Percentiles rank a stretch among this genome's conserved stretches.
These are phyloP conservation scores for Salix viminalis DNA, from an alignment of 345 rosid species.

Conservation along the genomic window DNA sequence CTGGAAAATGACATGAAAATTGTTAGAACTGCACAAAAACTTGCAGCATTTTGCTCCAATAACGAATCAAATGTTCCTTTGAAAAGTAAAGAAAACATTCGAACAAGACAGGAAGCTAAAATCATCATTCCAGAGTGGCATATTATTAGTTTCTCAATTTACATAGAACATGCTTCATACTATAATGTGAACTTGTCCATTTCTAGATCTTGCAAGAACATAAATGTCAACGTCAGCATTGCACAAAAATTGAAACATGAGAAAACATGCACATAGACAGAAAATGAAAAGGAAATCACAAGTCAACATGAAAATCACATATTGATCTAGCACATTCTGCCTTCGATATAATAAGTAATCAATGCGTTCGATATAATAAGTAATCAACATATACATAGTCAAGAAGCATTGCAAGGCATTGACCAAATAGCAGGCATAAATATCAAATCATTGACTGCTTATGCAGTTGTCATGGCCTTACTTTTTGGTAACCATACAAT, in stretches of 20 bases:
- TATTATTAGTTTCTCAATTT: not conserved
- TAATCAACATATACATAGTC: not conserved
- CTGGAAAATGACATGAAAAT: slow-evolving; percentile 30
- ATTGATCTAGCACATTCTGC: not conserved
- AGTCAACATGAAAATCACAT: not conserved
- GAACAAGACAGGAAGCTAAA: not conserved
- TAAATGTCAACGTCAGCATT: not conserved
- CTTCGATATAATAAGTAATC: not conserved
- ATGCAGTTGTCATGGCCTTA: not conserved
- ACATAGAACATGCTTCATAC: not conserved
- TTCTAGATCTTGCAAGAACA: not conserved
- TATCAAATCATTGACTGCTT: not conserved
- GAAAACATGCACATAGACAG: not conserved
- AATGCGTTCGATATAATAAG: not conserved
- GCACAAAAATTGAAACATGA: not conserved
- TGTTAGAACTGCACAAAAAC: not conserved
- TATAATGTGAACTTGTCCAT: not conserved
- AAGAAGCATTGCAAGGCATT: not conserved
- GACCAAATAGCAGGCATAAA: not conserved
- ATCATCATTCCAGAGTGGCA: not conserved
- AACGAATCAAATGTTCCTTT: not conserved
- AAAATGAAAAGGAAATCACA: not conserved
- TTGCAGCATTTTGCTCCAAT: not conserved
- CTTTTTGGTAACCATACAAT: not conserved
- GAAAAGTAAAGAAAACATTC: not conserved